Percentiles rank a stretch among this genome's conserved stretches.
Evolutionary conservation across 371 early-diverging fungal genomes (phyloP).

Genomic region (Mortierella sp.): DNA sequence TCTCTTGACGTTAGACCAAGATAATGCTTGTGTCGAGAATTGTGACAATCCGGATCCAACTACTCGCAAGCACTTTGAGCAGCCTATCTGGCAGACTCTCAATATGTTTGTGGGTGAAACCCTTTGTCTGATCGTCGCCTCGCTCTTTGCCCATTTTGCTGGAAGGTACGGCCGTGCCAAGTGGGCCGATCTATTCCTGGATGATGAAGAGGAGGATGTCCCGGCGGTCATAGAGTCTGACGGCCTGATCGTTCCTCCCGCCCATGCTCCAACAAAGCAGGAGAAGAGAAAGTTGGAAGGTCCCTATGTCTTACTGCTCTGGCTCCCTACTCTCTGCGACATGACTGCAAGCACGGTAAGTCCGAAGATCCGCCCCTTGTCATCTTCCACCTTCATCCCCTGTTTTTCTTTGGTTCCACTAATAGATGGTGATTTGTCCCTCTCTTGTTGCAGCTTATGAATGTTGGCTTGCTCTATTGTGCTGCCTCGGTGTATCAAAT

Average conservation of each 20-base stretch:
- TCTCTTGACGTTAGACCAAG: conserved; percentile 62
- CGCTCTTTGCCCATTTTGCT: conserved; percentile 30
- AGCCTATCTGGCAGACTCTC: conserved; percentile 97
- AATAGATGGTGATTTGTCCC: background rate
- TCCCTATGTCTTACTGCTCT: conserved; percentile 70
- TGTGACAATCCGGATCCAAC: conserved; percentile 83
- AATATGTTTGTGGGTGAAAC: conserved; percentile 97
- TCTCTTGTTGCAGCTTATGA: conserved; percentile 75
- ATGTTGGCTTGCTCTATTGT: conserved; percentile 91
- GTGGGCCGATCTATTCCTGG: conserved; percentile 48
- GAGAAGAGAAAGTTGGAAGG: conserved; percentile 49
- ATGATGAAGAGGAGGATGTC: conserved; percentile 42
- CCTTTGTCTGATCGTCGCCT: conserved; percentile 66
- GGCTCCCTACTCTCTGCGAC: conserved; percentile 94
- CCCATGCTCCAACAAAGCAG: conserved; percentile 13
- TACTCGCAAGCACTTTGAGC: conserved; percentile 86
- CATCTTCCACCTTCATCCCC: conserved; percentile 11
- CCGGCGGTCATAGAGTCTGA: conserved; percentile 57
- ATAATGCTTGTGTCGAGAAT: conserved; percentile 89
- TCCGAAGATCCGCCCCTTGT: background rate
- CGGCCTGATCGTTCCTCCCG: conserved; percentile 20
- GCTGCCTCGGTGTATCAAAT: conserved; percentile 96
- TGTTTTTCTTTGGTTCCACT: background rate
- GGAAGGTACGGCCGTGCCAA: conserved; percentile 55
- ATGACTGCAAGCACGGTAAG: conserved; percentile 89